Evolutionary conservation across 371 early-diverging fungal species (phyloP).

Genomic region (Apophysomyces sp.): DNA sequence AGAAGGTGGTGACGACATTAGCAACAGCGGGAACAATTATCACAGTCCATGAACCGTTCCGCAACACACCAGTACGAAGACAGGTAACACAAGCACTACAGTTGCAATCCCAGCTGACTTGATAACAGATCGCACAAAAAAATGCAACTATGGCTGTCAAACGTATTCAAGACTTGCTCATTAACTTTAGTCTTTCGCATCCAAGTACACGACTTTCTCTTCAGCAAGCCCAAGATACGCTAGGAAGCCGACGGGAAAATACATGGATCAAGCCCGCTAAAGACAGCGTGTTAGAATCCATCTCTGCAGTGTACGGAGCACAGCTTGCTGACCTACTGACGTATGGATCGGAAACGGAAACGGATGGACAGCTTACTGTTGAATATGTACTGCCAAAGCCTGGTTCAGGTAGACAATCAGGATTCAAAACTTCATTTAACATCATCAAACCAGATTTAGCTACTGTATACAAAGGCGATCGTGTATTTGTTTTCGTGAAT

Average conservation of each 20-base stretch:
- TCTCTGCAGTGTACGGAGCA: conserved; percentile 21
- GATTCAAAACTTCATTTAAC: not conserved
- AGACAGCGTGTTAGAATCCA: conserved; percentile 9
- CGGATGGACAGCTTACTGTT: not conserved
- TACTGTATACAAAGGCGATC: conserved; percentile 33
- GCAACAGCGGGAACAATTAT: conserved; percentile 35
- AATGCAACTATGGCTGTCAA: conserved; percentile 12
- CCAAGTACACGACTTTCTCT: conserved; percentile 35
- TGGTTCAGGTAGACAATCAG: conserved; percentile 23
- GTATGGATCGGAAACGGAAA: not conserved
- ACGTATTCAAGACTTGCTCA: conserved; percentile 26
- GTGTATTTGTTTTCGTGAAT: conserved; percentile 38
- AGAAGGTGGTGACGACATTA: conserved; percentile 9
- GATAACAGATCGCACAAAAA: conserved; percentile 18
- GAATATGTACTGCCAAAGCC: conserved; percentile 22
- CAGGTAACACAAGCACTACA: conserved; percentile 14
- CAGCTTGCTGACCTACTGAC: conserved; percentile 19
- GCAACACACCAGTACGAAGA: conserved; percentile 45
- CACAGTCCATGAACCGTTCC: conserved; percentile 35
- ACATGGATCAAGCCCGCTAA: conserved; percentile 31
- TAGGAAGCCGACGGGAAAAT: conserved; percentile 7
- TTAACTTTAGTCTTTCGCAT: conserved; percentile 27
- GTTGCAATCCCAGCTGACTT: not conserved
- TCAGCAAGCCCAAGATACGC: conserved; percentile 15
- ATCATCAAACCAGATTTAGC: conserved; percentile 27